Percentiles rank a stretch among this genome's conserved stretches.
phyloP scores from a whole-genome alignment of 208 protist species.

The Crithidia mellificae region DNA sequence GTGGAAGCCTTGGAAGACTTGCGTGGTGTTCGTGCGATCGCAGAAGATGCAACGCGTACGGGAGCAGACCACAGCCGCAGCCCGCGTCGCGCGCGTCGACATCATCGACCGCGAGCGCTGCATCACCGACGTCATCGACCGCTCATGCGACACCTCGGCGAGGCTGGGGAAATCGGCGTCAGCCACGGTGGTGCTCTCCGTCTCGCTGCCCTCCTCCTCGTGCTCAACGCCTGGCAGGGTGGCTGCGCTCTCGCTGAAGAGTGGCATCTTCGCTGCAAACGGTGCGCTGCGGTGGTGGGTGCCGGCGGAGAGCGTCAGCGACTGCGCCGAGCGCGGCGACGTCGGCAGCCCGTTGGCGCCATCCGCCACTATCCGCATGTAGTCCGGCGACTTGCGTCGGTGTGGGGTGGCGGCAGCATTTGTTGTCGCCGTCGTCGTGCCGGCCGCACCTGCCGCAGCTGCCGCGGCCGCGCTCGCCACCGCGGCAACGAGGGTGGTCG shows the following conservation, averaged over 20 bases:
- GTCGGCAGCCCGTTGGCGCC: neutral
- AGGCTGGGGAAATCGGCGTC: slow-evolving; percentile 1
- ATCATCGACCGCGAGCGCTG: slow-evolving; percentile 24
- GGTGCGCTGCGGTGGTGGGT: neutral
- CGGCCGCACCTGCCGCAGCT: too few species aligned
- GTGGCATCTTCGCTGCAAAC: slow-evolving; percentile 1
- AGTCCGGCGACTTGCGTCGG: neutral
- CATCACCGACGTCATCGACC: slow-evolving; percentile 24
- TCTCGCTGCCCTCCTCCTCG: neutral
- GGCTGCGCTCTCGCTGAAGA: slow-evolving; percentile 6
- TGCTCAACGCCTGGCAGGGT: neutral
- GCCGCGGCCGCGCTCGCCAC: too few species aligned
- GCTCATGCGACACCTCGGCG: slow-evolving; percentile 17
- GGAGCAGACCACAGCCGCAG: slow-evolving; percentile 17
- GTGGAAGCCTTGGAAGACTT: slow-evolving; percentile 31
- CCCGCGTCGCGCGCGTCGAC: slow-evolving; percentile 5
- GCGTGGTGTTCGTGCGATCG: neutral
- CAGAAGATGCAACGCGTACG: slow-evolving; percentile 21
- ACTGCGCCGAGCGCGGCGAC: slow-evolving; percentile 5
- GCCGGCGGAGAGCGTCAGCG: slow-evolving; percentile 8
- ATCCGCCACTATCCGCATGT: neutral
- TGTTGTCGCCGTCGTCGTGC: too few species aligned
- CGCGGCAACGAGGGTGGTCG: too few species aligned
- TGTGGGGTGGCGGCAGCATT: neutral
- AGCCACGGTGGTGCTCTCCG: neutral